phyloP scores from a whole-genome alignment of 345 rosid species.

The Garcia nutans region DNA sequence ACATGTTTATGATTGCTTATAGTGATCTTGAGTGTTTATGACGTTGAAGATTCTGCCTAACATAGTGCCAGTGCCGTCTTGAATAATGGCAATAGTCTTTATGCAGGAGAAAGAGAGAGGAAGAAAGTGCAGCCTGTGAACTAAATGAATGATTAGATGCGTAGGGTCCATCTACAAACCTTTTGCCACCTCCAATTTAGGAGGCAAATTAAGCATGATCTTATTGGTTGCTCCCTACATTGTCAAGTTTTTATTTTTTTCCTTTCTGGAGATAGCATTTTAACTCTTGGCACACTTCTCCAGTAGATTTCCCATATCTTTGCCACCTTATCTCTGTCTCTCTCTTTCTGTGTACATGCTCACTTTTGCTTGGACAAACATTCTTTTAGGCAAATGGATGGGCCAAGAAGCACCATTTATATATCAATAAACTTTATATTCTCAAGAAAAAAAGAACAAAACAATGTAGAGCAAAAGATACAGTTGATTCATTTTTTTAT shows the following conservation, averaged over 20 bases:
- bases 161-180: neutral
- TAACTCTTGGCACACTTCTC: neutral
- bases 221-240: neutral
- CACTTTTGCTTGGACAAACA: neutral
- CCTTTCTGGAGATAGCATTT: neutral
- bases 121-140: too few relatives aligned
- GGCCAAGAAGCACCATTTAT: neutral
- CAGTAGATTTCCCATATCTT: neutral
- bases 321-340: neutral
- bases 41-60: constrained; percentile 1
- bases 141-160: neutral
- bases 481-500: neutral
- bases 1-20: neutral
- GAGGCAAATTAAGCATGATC: neutral
- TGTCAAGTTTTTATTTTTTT: neutral
- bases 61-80: neutral
- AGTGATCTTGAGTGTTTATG: neutral
- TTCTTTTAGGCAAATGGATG: neutral
- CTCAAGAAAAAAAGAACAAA: neutral
- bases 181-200: neutral
- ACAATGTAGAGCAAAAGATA: neutral
- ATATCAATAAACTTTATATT: neutral
- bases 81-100: neutral
- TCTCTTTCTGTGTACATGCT: too few relatives aligned
- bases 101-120: neutral